Base-by-base conservation (phyloP, 495 filamentous ascomycete genomes). In the Talaromyces stipitatus region DNA sequence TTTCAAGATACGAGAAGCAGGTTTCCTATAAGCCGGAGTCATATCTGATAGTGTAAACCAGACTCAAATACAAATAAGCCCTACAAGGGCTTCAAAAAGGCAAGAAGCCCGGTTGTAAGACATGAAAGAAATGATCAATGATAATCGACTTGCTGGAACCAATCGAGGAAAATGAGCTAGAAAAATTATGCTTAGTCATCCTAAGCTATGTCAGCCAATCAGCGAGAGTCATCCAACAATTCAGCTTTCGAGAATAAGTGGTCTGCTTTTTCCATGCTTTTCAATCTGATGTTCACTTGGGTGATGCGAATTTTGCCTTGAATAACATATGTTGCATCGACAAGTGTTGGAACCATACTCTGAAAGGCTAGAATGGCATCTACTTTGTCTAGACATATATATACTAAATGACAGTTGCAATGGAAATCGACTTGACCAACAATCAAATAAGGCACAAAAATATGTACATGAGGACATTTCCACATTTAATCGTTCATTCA, bases 1-100 rank as follows among this genome's bases (percentile, higher is more conserved):
- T 61, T 69, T 69, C 10, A 48, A 28, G 24, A 53, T 26, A 30
- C 48, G 27, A 36, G 20, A 20, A 29, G 12, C 14, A 22, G 27
- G 14, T 20, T 27, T 26, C 23, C 5, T 26, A 46, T 16, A 18
- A 6, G 12, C 24, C 14, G 22, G 4, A 55, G 4, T 23, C 54
- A 55, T 55, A 28, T 55, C 54, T 55, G 33, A 45, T 28, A 55
- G 24, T 10, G 4, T 23, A 30, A 29, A 26, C 27, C n/a, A 16
- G 10, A 18, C 23, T 29, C 16, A 1, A 2, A 2, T 28, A 20
- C 10, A 38, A 14, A 16, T 28, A 2, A 26, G 18, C 54, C 36
- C 24, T 9, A 22, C 1, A 20, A 55, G 54, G 54, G 36, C 32
- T 41, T 23, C 22, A 54, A 20, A 38, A 38, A 33, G 27, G n/a